A percentile compares a stretch with the other conserved stretches of the same genome.
Conservation (phyloP, 202 grass and related monocot species). For the Eragrostis tef region DNA sequence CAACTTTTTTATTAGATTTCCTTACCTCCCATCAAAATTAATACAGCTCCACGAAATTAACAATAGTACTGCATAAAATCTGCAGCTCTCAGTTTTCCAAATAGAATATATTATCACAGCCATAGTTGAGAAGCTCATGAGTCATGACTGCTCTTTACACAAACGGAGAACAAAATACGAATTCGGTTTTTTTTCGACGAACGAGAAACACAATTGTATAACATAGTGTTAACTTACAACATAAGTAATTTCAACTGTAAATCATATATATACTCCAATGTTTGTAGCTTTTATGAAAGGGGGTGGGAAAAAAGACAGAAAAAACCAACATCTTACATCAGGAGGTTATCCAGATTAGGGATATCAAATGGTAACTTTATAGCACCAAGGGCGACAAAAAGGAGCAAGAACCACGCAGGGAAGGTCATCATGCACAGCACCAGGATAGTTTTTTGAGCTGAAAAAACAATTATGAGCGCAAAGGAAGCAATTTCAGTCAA, state of each 20-base stretch:
- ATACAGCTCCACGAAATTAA: neutral
- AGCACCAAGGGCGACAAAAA: slow-evolving; percentile 59
- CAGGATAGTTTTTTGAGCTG: slow-evolving; percentile 65
- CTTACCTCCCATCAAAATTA: slow-evolving; percentile 28
- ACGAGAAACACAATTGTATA: slow-evolving; percentile 6
- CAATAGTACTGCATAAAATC: slow-evolving; percentile 26
- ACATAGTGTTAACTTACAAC: slow-evolving; percentile 15
- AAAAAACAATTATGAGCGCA: neutral
- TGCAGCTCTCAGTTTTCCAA: slow-evolving; percentile 21
- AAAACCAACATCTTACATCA: slow-evolving; percentile 52
- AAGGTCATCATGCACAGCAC: slow-evolving; percentile 66
- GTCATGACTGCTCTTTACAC: neutral
- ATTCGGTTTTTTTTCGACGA: too few species aligned
- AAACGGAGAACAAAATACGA: slow-evolving; percentile 27
- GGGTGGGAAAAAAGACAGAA: neutral
- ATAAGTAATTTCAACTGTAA: slow-evolving; percentile 19
- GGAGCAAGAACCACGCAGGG: slow-evolving; percentile 63
- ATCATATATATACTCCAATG: slow-evolving; percentile 36
- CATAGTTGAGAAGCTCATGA: neutral
- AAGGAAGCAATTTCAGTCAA: slow-evolving; percentile 34
- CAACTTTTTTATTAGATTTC: neutral
- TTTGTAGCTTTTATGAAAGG: neutral
- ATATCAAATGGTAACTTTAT: slow-evolving; percentile 71
- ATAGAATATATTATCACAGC: neutral
- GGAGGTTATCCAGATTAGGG: slow-evolving; percentile 58